Percentiles rank a stretch among this genome's conserved stretches.
Evolutionary conservation across 345 rosid species (phyloP).

Genomic region (Brassica incana): DNA sequence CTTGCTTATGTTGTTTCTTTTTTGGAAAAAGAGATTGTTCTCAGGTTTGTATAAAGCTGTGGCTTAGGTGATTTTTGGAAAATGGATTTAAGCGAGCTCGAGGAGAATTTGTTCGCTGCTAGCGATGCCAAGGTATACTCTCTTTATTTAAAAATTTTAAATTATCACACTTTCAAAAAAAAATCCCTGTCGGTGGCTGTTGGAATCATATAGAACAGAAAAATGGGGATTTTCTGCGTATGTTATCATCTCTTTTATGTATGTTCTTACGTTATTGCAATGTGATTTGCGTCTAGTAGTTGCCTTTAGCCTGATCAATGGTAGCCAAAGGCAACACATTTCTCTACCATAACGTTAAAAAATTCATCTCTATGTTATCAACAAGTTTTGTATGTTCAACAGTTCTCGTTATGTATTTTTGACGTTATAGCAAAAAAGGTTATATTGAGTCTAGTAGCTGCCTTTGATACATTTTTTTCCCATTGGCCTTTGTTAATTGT

Average conservation of each 20-base stretch:
- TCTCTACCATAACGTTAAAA: neutral
- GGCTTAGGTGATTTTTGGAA: conserved; percentile 28
- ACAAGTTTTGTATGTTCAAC: too few relatives aligned
- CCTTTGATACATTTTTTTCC: too few relatives aligned
- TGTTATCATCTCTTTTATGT: neutral
- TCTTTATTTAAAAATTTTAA: neutral
- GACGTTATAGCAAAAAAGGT: neutral
- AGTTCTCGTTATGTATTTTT: neutral
- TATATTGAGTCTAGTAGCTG: too few relatives aligned
- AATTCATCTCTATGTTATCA: neutral
- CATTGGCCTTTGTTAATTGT: neutral
- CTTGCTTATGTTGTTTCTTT: neutral
- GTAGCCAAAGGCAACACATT: neutral
- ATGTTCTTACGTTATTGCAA: neutral
- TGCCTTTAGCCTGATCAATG: neutral
- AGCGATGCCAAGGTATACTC: conserved; percentile 89
- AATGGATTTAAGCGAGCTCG: conserved; percentile 86
- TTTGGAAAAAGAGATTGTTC: neutral
- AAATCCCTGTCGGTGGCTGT: conserved; percentile 2
- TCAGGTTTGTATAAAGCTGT: conserved; percentile 16
- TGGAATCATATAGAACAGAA: conserved; percentile 5
- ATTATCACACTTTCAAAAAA: neutral
- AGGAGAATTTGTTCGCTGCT: conserved; percentile 86
- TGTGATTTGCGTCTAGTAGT: neutral
- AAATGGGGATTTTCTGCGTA: neutral